Conservation (phyloP, 306 rosid genomes). For the Castanea mollissima region DNA sequence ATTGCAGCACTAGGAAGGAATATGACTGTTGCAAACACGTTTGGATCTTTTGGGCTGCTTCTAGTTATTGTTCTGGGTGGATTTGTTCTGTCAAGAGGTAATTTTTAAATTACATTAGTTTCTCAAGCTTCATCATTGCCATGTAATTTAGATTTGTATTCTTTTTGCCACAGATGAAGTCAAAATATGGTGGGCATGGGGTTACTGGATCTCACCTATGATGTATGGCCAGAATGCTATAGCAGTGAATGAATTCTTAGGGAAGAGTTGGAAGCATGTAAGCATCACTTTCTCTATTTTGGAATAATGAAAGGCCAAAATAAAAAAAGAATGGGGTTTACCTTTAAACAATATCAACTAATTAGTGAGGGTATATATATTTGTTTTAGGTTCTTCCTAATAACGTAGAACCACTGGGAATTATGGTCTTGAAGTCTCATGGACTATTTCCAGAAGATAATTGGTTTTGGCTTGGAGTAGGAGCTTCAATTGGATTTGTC, state of each 20-base stretch:
- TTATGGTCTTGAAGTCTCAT: conserved; percentile 62
- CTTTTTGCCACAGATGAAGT: conserved; percentile 57
- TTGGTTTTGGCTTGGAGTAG: conserved; percentile 96
- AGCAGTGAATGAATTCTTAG: conserved; percentile 82
- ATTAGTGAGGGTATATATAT: conserved; percentile 2
- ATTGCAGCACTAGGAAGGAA: conserved; percentile 75
- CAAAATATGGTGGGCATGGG: conserved; percentile 77
- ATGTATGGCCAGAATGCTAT: conserved; percentile 93
- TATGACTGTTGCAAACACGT: conserved; percentile 65
- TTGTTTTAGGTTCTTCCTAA: conserved; percentile 53
- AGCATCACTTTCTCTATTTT: background rate
- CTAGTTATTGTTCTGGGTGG: too few species aligned
- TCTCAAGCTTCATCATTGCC: too few species aligned
- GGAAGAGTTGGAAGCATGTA: conserved; percentile 68
- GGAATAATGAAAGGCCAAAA: background rate
- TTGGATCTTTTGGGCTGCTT: conserved; percentile 38
- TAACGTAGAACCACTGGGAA: conserved; percentile 71
- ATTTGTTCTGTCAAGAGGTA: too few species aligned
- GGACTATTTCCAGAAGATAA: conserved; percentile 67
- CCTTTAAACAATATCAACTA: background rate
- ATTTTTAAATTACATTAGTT: conserved; percentile 17
- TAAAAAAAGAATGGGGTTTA: background rate
- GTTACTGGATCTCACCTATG: conserved; percentile 60
- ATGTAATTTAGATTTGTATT: background rate
- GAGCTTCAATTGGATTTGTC: conserved; percentile 66